Evolutionary conservation across 176 grass and related monocot genomes (phyloP).

Genomic region (Zoysia japonica): DNA sequence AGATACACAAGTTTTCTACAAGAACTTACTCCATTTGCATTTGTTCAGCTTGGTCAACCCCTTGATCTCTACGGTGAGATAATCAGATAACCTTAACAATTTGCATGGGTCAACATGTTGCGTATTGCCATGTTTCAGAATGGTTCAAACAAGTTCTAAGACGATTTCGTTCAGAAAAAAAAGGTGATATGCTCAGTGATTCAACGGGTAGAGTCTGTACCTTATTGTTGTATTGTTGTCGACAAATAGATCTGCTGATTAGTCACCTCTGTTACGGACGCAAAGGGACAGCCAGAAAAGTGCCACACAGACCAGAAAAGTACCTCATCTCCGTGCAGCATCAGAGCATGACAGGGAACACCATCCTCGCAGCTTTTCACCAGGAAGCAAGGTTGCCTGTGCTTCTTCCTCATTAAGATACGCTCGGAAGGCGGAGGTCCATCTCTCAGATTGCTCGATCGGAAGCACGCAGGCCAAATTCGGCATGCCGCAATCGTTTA

Average conservation of each 20-base stretch:
- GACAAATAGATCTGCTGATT: not conserved
- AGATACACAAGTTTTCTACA: too few relatives aligned
- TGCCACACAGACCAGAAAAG: too few relatives aligned
- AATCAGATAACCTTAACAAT: too few relatives aligned
- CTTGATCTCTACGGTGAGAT: not conserved
- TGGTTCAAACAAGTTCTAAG: too few relatives aligned
- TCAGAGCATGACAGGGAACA: conserved; percentile 12
- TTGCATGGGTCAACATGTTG: too few relatives aligned
- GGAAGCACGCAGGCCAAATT: conserved; percentile 15
- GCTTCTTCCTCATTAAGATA: not conserved
- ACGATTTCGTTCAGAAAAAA: too few relatives aligned
- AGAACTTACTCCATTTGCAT: too few relatives aligned
- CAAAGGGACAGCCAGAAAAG: not conserved
- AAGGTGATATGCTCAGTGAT: too few relatives aligned
- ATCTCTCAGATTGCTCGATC: not conserved
- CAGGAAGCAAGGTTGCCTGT: not conserved
- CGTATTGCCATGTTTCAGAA: too few relatives aligned
- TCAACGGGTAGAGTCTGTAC: too few relatives aligned
- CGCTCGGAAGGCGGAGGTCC: not conserved
- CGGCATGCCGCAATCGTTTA: not conserved
- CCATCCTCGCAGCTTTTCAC: not conserved
- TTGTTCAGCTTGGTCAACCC: not conserved
- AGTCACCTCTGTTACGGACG: not conserved
- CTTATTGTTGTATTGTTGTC: too few relatives aligned
- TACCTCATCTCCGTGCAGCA: not conserved